phyloP scores from a whole-genome alignment of 192 early-diverging fungal genomes.

The Dissophora ornata region DNA sequence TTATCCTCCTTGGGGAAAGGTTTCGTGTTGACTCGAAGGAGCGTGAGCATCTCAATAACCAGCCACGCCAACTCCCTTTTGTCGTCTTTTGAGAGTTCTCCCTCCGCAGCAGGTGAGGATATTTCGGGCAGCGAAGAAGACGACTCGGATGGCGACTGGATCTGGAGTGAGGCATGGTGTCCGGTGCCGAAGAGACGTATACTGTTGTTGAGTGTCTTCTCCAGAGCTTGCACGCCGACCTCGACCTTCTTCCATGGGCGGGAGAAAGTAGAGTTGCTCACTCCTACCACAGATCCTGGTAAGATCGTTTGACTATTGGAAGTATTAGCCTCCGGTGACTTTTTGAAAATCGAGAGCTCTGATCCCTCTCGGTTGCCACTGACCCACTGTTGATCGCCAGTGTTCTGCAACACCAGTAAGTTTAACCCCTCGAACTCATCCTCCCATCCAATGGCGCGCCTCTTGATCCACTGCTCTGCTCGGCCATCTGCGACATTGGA shows the following conservation, averaged over 20 bases:
- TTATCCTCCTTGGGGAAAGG: conserved; percentile 12
- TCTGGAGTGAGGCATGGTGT: conserved; percentile 11
- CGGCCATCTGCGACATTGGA: neutral
- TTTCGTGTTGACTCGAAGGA: conserved; percentile 17
- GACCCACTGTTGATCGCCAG: conserved; percentile 31
- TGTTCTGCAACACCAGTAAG: conserved; percentile 49
- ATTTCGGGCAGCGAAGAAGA: neutral
- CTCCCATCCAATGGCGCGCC: conserved; percentile 23
- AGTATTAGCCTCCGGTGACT: neutral
- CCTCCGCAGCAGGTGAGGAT: neutral
- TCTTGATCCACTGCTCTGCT: conserved; percentile 33
- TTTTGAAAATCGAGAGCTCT: conserved; percentile 15
- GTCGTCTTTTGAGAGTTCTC: conserved; percentile 4
- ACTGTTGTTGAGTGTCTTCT: conserved; percentile 25
- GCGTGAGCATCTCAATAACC: conserved; percentile 32
- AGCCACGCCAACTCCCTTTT: conserved; percentile 38
- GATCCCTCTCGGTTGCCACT: conserved; percentile 55
- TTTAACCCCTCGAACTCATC: conserved; percentile 59
- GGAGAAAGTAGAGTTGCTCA: conserved; percentile 58
- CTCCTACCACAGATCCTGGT: conserved; percentile 29
- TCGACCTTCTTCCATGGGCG: conserved; percentile 60
- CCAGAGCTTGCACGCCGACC: conserved; percentile 37
- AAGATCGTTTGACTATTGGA: neutral
- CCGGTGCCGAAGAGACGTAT: conserved; percentile 25
- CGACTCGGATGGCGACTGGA: neutral